phyloP scores from a whole-genome alignment of 305 asterid species.

The Coffea humblotiana region DNA sequence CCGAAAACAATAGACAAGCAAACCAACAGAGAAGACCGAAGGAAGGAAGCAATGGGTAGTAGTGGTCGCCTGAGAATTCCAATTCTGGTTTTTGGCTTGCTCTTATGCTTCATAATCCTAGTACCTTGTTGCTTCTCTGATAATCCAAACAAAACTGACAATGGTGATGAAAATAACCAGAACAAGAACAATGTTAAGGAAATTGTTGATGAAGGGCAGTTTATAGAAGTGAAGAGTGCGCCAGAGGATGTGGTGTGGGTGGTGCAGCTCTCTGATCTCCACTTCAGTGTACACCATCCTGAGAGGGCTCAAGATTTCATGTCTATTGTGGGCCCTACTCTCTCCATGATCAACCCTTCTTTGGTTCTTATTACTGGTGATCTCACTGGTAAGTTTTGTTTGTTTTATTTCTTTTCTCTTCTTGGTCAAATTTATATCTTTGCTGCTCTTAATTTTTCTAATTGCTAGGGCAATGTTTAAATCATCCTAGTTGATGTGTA shows the following conservation, averaged over 20 bases:
- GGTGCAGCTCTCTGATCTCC: slow-evolving; percentile 98
- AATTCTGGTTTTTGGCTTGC: neutral
- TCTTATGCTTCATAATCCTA: slow-evolving; percentile 1
- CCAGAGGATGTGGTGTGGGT: slow-evolving; percentile 91
- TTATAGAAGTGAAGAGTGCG: slow-evolving; percentile 44
- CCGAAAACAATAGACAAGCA: neutral
- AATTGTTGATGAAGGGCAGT: slow-evolving; percentile 28
- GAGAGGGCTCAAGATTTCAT: slow-evolving; percentile 67
- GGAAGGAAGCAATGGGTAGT: slow-evolving; percentile 11
- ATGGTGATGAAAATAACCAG: neutral
- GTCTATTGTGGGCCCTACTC: slow-evolving; percentile 60
- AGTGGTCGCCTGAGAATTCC: neutral
- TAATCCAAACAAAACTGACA: slow-evolving; percentile 10
- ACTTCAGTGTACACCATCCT: slow-evolving; percentile 92
- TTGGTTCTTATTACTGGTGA: slow-evolving; percentile 92
- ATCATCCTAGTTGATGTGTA: too few relatives aligned
- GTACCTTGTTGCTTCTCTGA: slow-evolving; percentile 7
- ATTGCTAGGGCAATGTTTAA: neutral
- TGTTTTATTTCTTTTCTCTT: neutral
- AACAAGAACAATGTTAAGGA: slow-evolving; percentile 20
- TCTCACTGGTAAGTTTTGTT: slow-evolving; percentile 64
- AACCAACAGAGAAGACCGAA: neutral
- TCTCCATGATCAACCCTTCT: slow-evolving; percentile 80
- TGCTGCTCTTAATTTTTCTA: neutral
- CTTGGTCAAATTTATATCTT: neutral